These are phyloP conservation scores for Aphanomyces stellatus DNA, from an alignment of 352 stramenopile species.

Conservation along the genomic window DNA sequence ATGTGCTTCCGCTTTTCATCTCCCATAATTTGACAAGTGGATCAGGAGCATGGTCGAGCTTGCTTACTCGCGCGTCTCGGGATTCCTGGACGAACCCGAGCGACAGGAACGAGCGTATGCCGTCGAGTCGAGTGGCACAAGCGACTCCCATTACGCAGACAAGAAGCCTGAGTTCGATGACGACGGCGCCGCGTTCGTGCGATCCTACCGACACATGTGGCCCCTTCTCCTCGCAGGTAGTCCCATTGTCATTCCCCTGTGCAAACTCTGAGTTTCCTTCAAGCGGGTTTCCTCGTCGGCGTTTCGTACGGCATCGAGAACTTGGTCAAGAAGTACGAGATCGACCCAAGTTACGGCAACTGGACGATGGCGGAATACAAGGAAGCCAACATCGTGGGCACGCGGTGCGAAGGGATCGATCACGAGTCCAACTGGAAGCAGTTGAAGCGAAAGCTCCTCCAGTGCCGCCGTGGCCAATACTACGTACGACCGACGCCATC, in stretches of 20 bases:
- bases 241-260: no score
- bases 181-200: not conserved
- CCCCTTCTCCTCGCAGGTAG: not conserved
- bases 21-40: no score
- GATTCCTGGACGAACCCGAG: not conserved
- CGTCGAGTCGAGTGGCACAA: not conserved
- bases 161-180: not conserved
- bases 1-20: no score
- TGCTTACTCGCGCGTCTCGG: not conserved
- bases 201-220: not conserved
- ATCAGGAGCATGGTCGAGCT: no score
- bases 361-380: constrained; percentile 8
- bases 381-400: not conserved
- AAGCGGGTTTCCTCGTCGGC: not conserved
- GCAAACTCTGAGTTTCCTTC: no score
- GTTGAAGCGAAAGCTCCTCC: constrained; percentile 8
- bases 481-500: not conserved
- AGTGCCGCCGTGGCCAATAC: constrained; percentile 8
- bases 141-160: not conserved
- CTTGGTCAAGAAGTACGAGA: constrained; percentile 1
- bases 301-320: not conserved
- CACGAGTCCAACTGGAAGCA: not conserved
- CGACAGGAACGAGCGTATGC: no score
- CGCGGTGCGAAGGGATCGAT: not conserved
- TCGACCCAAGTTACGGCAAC: not conserved